phyloP scores from a whole-genome alignment of 1,284 basidiomycete species.

The Trichosporon sp. region DNA sequence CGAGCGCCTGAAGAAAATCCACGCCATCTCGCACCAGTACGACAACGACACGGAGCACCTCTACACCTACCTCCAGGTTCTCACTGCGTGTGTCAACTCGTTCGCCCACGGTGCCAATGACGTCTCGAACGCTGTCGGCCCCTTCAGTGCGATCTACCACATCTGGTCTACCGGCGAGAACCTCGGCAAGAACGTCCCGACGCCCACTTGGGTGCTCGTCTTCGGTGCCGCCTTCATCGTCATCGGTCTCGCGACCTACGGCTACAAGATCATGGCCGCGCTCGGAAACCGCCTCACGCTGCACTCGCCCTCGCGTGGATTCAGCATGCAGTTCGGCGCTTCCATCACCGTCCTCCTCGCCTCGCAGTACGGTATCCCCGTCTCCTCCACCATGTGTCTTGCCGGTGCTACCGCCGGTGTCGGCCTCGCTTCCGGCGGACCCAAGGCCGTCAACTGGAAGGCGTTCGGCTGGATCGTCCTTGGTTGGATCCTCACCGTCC shows the following conservation, averaged over 20 bases:
- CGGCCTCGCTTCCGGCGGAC: constrained; percentile 46
- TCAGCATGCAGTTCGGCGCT: constrained; percentile 52
- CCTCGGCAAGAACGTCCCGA: constrained; percentile 38
- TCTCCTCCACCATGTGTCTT: constrained; percentile 50
- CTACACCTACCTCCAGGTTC: constrained; percentile 52
- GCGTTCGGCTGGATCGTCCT: constrained; percentile 18
- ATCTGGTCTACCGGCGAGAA: constrained; percentile 42
- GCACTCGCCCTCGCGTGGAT: constrained; percentile 50
- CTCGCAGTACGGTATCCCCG: constrained; percentile 45
- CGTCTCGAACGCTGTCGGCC: constrained; percentile 43
- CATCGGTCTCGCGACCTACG: constrained; percentile 51
- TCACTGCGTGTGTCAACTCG: constrained; percentile 52
- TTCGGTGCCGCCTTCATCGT: constrained; percentile 47
- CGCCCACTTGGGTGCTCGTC: constrained; percentile 50
- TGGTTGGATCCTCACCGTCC: constrained; percentile 48
- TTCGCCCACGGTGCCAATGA: constrained; percentile 52
- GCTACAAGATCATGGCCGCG: constrained; percentile 45
- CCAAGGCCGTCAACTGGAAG: constrained; percentile 45
- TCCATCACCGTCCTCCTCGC: constrained; percentile 51
- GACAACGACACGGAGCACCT: constrained; percentile 51
- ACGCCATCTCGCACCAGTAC: constrained; percentile 47
- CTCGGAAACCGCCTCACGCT: constrained; percentile 52
- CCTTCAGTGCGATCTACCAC: constrained; percentile 44
- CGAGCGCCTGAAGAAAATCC: constrained; percentile 25
- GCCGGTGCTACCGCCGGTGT: constrained; percentile 51